Evolutionary conservation across 2,329 filamentous ascomycete genomes (phyloP).

Genomic region (Lizonia empirigonia): DNA sequence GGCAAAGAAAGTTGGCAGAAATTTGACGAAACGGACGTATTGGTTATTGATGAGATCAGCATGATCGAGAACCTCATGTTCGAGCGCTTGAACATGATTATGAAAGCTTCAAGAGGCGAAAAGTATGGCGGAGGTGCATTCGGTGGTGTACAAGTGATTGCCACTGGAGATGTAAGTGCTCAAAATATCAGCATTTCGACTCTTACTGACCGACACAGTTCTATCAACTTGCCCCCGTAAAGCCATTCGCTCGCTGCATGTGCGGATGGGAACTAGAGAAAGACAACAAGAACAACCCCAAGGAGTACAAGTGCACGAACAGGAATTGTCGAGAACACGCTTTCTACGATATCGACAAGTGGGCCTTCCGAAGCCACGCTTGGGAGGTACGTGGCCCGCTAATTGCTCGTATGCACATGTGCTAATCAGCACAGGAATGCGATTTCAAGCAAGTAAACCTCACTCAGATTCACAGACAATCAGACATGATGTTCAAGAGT

Average conservation of each 20-base stretch:
- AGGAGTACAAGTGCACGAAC: constrained; percentile 28
- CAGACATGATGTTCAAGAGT: constrained; percentile 58
- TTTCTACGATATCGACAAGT: constrained; percentile 60
- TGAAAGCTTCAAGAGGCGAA: constrained; percentile 48
- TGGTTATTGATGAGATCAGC: constrained; percentile 70
- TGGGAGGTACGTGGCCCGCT: constrained; percentile 52
- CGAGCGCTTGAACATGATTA: constrained; percentile 55
- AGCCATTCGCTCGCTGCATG: constrained; percentile 61
- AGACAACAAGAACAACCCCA: constrained; percentile 13
- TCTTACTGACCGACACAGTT: constrained; percentile 23
- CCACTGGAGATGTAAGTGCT: constrained; percentile 58
- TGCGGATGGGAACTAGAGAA: constrained; percentile 51
- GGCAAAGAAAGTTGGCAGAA: constrained; percentile 36
- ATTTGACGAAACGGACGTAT: constrained; percentile 56
- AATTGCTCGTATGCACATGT: not conserved
- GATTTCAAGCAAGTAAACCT: constrained; percentile 61
- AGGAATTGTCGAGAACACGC: constrained; percentile 36
- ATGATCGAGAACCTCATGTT: constrained; percentile 66
- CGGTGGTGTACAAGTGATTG: constrained; percentile 60
- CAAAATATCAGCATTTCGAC: not conserved
- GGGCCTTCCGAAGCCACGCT: constrained; percentile 63
- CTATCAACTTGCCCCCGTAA: constrained; percentile 60
- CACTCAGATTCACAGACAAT: constrained; percentile 63
- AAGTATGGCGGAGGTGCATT: constrained; percentile 37
- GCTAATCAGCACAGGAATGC: constrained; percentile 47